Evolutionary conservation across 768 basidiomycete genomes (phyloP), one percentile per base, ranked within the genome.

Genomic region (Serendipita sp.): DNA sequence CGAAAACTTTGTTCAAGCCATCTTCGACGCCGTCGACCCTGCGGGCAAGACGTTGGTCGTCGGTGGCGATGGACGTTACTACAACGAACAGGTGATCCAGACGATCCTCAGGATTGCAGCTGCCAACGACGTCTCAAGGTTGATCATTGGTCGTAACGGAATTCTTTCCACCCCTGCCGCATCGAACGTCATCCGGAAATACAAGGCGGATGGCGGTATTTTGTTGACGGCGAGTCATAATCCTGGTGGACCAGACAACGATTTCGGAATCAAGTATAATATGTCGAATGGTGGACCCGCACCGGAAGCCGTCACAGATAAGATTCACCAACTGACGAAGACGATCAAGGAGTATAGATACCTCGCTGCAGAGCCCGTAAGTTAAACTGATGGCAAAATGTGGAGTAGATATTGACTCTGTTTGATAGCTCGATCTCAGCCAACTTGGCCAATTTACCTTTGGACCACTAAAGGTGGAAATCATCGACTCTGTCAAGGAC

Each of bases 261-360:
- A 99, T 75, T 99, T 98, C 73, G 96, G 96, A 55, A 97, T 99
- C 83, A 98, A 99, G 76, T 99, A 96, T 79, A 99, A 99, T 75
- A 88, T 92, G 55, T 86, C 87, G 44, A 99, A 99, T 69, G 96
- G 96, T 66, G 96, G 96, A 2, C 95, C 96, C 18, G 96, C 96
- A 23, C 93, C 96, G 0, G 96, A 99, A 76, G 84, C 79, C 71
- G 86, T 99, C 65, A 99, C 96, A n/a, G 80, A 99, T 77, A 86
- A 85, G 76, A 98, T 99, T 67, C 95, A 81, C 73, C 91, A 90
- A 72, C 85, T 83, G 75, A 92, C 91, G 63, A 95, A 91, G 81
- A 82, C 82, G 13, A 90, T 98, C 72, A 74, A 78, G 66, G 82
- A 75, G 63, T 99, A 98, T 83, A 92, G 90, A 76, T 73, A 87